These are phyloP conservation scores for Fusarium sp. DNA, from an alignment of 2,329 filamentous ascomycete species.

Conservation along the genomic window DNA sequence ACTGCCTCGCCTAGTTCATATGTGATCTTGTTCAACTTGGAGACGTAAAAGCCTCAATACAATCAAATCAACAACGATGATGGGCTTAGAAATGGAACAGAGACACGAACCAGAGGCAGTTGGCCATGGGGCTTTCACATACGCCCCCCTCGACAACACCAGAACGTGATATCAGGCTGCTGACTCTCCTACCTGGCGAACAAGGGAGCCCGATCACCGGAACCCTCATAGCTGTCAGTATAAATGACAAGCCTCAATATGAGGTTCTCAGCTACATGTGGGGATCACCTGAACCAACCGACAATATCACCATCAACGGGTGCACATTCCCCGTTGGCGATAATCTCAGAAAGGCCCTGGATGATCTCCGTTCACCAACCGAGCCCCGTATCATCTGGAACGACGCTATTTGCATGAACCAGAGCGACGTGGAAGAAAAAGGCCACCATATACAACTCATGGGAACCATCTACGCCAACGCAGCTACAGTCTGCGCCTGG, in stretches of 20 bases:
- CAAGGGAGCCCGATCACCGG: not conserved
- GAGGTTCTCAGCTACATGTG: conserved; percentile 22
- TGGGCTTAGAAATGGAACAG: not conserved
- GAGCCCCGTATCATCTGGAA: conserved; percentile 12
- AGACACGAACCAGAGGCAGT: not conserved
- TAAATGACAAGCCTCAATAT: conserved; percentile 3
- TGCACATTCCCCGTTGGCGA: not conserved
- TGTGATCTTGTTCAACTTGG: too few species aligned
- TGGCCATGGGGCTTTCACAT: not conserved
- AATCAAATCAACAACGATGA: not conserved
- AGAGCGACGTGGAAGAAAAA: conserved; percentile 5
- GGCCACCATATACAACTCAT: conserved; percentile 15
- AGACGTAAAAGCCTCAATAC: too few species aligned
- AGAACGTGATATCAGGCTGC: not conserved
- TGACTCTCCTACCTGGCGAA: conserved; percentile 7
- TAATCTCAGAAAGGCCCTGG: conserved; percentile 7
- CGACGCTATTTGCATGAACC: conserved; percentile 22
- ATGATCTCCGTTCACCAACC: conserved; percentile 1
- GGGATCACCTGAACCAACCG: conserved; percentile 2
- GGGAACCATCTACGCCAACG: conserved; percentile 10
- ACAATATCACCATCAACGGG: not conserved
- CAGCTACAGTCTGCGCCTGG: conserved; percentile 9
- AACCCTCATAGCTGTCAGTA: not conserved
- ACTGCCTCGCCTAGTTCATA: too few species aligned
- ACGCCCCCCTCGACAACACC: not conserved